Percentiles rank a stretch among this genome's conserved stretches.
These are phyloP conservation scores for Globisporangium apiculatum DNA, from an alignment of 352 stramenopile genomes.

Conservation along the genomic window DNA sequence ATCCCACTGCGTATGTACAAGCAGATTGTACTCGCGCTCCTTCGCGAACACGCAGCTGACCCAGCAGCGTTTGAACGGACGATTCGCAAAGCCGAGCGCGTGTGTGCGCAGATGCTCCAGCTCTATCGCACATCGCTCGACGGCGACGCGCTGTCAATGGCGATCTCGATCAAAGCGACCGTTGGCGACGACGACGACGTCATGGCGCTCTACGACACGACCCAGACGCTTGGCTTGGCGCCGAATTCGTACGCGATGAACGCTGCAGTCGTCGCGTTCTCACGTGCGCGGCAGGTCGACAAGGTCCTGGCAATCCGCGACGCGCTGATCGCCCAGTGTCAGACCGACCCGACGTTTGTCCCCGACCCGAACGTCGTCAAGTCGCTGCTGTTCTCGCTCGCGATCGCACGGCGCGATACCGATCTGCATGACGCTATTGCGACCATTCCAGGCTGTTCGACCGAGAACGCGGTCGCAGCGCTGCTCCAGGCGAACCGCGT, in stretches of 20 bases:
- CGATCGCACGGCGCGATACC: constrained; percentile 45
- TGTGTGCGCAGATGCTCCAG: constrained; percentile 69
- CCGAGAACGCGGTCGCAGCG: constrained; percentile 26
- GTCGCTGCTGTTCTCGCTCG: constrained; percentile 61
- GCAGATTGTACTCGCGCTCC: constrained; percentile 36
- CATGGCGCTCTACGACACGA: constrained; percentile 65
- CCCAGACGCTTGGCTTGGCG: constrained; percentile 43
- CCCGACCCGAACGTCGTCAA: constrained; percentile 46
- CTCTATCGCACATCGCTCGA: constrained; percentile 38
- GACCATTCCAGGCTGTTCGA: constrained; percentile 36
- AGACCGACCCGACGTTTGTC: constrained; percentile 10
- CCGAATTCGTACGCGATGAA: constrained; percentile 79
- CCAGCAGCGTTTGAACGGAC: constrained; percentile 13
- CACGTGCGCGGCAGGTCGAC: constrained; percentile 38
- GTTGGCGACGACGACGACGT: constrained; percentile 70
- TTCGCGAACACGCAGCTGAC: constrained; percentile 32
- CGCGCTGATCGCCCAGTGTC: constrained; percentile 12
- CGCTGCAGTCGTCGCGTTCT: constrained; percentile 66
- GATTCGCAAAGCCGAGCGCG: constrained; percentile 47
- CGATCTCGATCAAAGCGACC: constrained; percentile 72
- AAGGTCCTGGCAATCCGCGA: constrained; percentile 54
- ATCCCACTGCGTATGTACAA: constrained; percentile 72
- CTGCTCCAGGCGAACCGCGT: constrained; percentile 18
- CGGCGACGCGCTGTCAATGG: constrained; percentile 63
- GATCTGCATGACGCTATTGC: constrained; percentile 26